Conservation (phyloP, 768 basidiomycete species). For the Lentinus tigrinus region DNA sequence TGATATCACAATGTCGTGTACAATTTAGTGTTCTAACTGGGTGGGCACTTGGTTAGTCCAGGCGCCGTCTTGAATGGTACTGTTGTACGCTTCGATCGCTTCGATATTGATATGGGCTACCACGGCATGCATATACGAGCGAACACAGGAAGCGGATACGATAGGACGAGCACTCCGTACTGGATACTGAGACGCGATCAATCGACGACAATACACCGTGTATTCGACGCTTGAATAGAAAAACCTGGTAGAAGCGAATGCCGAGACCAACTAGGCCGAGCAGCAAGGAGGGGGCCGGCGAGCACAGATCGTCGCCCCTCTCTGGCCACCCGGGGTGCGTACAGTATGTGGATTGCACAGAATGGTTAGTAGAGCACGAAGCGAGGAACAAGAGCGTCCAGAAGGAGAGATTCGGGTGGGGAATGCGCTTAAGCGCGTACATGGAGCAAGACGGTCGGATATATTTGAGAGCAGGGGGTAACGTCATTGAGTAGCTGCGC, state of each 20-base stretch:
- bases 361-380: not conserved
- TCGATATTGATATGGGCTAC: no score
- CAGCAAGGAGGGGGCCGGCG: slow-evolving; percentile 1
- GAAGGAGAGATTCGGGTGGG: slow-evolving; percentile 9
- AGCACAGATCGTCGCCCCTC: not conserved
- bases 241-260: not conserved
- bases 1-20: no score
- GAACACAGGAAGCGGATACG: no score
- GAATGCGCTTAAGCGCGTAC: not conserved
- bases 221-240: not conserved
- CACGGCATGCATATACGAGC: no score
- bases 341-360: not conserved
- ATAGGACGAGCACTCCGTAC: no score
- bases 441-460: not conserved
- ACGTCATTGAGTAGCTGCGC: not conserved
- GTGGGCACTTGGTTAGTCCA: no score
- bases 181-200: no score
- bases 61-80: no score
- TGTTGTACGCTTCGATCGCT: no score
- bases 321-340: slow-evolving; percentile 5
- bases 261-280: not conserved
- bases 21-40: no score
- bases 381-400: slow-evolving; percentile 1
- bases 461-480: not conserved
- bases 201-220: no score